Evolutionary conservation across 768 basidiomycete species (phyloP), one percentile per base, ranked within the genome.

Genomic region (Imleria badia): DNA sequence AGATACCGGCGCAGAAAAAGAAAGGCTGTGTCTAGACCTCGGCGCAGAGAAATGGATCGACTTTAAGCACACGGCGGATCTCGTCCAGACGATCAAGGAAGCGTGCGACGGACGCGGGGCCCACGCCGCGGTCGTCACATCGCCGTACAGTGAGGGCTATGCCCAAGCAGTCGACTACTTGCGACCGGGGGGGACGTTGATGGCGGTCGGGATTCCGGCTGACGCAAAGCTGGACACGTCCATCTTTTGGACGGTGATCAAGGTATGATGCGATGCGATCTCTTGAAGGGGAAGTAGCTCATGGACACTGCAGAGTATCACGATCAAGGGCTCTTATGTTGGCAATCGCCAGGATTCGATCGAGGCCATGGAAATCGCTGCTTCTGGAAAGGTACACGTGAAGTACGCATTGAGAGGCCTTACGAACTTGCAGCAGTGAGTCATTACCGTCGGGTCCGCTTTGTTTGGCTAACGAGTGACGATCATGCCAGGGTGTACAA

Each of bases 261-360:
- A 87, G 74, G 79, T 78, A n/a, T n/a, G n/a, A n/a, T n/a, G n/a
- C n/a, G n/a, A n/a, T n/a, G n/a, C n/a, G n/a, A n/a, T n/a, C n/a
- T n/a, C n/a, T n/a, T n/a, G n/a, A n/a, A n/a, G n/a, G n/a, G n/a
- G n/a, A n/a, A n/a, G n/a, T n/a, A n/a, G n/a, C n/a, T n/a, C n/a
- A n/a, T n/a, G n/a, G n/a, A n/a, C n/a, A n/a, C n/a, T n/a, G n/a
- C 44, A 72, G 66, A 78, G 40, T n/a, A 56, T 66, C 9, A 46
- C 55, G 13, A 59, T 62, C 65, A 54, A 64, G 47, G 58, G 63
- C 11, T 81, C 79, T 3, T 79, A 78, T 51, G 75, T 79, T 14
- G 84, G 89, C 1, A 92, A 91, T 70, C 82, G 89, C 35, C 91
- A 93, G 69, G 94, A 95, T 64, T 84, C 91, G 3, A 69, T 80